These are phyloP conservation scores for Calonectria montana DNA, from an alignment of 2,329 filamentous ascomycete species.

Conservation along the genomic window DNA sequence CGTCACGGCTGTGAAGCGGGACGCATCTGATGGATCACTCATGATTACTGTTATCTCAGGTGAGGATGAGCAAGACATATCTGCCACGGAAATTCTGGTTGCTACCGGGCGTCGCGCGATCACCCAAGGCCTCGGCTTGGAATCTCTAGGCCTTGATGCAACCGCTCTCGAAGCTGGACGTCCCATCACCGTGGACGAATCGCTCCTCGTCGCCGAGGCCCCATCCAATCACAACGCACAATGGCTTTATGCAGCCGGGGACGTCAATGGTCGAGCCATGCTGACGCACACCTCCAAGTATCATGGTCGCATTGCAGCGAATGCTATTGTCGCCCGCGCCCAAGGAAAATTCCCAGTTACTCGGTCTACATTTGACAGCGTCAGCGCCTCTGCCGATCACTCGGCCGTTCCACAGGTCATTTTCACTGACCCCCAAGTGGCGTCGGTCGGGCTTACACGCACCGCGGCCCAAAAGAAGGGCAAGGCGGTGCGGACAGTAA, in stretches of 20 bases:
- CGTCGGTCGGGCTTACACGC: background rate
- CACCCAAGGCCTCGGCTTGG: background rate
- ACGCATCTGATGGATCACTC: background rate
- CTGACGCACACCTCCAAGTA: constrained; percentile 1
- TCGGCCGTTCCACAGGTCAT: background rate
- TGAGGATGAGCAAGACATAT: background rate
- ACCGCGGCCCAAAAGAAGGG: background rate
- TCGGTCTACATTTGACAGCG: background rate
- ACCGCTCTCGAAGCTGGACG: background rate
- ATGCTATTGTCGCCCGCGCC: background rate
- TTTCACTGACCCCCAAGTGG: background rate
- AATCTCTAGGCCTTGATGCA: background rate
- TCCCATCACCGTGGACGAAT: background rate
- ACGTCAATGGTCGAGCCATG: background rate
- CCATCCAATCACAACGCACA: background rate
- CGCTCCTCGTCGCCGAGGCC: background rate
- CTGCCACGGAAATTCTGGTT: background rate
- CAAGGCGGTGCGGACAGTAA: background rate
- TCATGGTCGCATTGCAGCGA: background rate
- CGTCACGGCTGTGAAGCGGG: background rate
- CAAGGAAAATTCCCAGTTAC: background rate
- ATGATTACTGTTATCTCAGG: background rate
- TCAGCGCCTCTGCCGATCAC: background rate
- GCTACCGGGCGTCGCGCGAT: background rate
- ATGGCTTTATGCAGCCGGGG: background rate